phyloP scores from a whole-genome alignment of 2,329 filamentous ascomycete species.

The Drechslerella stenobrocha region DNA sequence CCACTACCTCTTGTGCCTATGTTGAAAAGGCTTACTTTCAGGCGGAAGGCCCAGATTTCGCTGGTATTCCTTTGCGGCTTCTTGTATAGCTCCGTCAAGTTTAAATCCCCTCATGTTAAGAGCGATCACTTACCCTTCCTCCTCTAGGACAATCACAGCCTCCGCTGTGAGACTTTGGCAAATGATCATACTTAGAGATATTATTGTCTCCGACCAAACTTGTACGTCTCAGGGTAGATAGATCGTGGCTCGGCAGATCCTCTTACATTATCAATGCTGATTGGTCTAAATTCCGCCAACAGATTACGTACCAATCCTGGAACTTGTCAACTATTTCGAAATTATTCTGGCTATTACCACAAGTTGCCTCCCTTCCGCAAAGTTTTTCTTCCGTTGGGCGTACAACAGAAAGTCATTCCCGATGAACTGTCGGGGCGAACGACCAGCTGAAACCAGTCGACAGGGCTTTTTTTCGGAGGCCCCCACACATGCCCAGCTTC shows the following conservation, averaged over 20 bases:
- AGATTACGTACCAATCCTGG: slow-evolving; percentile 40
- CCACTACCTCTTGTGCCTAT: slow-evolving; percentile 34
- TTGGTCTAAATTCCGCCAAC: background rate
- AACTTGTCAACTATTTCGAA: slow-evolving; percentile 43
- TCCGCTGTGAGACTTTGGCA: slow-evolving; percentile 36
- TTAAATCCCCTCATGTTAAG: background rate
- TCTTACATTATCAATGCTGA: background rate
- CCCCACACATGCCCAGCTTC: background rate
- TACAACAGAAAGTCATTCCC: slow-evolving; percentile 33
- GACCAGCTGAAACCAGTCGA: slow-evolving; percentile 25
- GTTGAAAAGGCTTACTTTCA: slow-evolving; percentile 20
- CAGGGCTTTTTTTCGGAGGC: slow-evolving; percentile 25
- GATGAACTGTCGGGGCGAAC: slow-evolving; percentile 8
- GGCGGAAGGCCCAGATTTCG: slow-evolving; percentile 30
- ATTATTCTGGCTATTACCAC: slow-evolving; percentile 34
- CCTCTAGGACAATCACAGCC: slow-evolving; percentile 36
- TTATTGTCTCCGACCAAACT: slow-evolving; percentile 39
- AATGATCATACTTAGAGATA: slow-evolving; percentile 22
- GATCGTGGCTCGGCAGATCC: background rate
- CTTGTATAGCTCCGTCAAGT: slow-evolving; percentile 10
- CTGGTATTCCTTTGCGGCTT: slow-evolving; percentile 41
- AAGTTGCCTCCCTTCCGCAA: slow-evolving; percentile 39
- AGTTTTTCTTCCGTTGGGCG: slow-evolving; percentile 42
- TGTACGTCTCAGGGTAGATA: too few species aligned
- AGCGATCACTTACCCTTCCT: background rate